These are phyloP conservation scores for Endocladia muricata DNA, from an alignment of 31 red algal species.

Conservation along the genomic window DNA sequence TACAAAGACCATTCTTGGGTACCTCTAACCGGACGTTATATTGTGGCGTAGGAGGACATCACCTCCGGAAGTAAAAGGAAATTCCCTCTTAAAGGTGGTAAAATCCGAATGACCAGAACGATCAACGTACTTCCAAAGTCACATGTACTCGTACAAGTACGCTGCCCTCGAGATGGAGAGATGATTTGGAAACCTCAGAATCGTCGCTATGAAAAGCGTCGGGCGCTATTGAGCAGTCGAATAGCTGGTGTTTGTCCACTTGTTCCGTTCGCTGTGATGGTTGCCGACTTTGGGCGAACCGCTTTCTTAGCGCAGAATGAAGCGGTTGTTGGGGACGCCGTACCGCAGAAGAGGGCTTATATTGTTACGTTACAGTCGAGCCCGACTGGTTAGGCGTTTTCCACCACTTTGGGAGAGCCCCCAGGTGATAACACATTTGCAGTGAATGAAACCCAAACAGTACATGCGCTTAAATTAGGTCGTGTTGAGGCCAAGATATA, in stretches of 20 bases:
- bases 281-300: background rate
- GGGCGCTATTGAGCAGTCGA: background rate
- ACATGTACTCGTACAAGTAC: background rate
- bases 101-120: background rate
- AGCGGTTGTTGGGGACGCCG: background rate
- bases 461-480: background rate
- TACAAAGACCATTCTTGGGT: background rate
- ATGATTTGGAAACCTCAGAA: background rate
- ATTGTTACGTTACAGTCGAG: background rate
- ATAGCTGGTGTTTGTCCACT: background rate
- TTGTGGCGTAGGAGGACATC: background rate
- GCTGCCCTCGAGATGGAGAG: background rate
- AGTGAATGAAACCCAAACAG: background rate
- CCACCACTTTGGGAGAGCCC: background rate
- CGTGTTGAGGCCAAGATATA: background rate
- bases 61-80: background rate
- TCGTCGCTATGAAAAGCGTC: no score
- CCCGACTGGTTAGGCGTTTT: background rate
- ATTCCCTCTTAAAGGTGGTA: background rate
- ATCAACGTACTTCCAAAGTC: background rate
- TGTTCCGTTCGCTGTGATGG: background rate
- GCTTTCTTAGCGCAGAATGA: background rate
- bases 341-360: background rate
- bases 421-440: background rate
- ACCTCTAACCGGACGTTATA: no score